These are phyloP conservation scores for Didymella segeticola DNA, from an alignment of 2,329 filamentous ascomycete species.

Conservation along the genomic window DNA sequence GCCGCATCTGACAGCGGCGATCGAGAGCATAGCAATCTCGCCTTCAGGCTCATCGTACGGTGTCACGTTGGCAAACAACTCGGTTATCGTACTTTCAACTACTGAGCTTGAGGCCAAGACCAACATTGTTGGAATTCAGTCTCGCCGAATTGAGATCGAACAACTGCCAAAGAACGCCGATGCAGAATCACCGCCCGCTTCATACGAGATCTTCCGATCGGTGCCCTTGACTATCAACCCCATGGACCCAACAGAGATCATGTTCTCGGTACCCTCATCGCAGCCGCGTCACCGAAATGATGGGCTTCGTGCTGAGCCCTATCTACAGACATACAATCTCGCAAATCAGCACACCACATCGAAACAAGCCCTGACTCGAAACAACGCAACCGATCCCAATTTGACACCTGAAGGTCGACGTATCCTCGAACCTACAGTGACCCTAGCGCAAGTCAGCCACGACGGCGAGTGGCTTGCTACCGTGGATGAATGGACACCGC, in stretches of 20 bases:
- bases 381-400: conserved; percentile 83
- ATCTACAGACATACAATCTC: conserved; percentile 88
- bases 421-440: conserved; percentile 79
- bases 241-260: conserved; percentile 48
- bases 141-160: conserved; percentile 42
- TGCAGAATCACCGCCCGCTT: conserved; percentile 23
- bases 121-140: conserved; percentile 83
- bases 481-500: conserved; percentile 87
- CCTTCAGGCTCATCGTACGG: conserved; percentile 80
- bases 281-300: conserved; percentile 48
- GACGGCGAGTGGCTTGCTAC: conserved; percentile 92
- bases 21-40: conserved; percentile 86
- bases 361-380: conserved; percentile 88
- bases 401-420: conserved; percentile 73
- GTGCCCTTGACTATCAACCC: conserved; percentile 53
- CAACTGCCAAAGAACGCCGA: conserved; percentile 34
- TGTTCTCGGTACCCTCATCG: conserved; percentile 60
- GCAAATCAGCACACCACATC: conserved; percentile 76
- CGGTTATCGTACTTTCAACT: conserved; percentile 86
- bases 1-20: conserved; percentile 85
- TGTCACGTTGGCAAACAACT: conserved; percentile 89
- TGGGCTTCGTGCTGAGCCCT: conserved; percentile 57
- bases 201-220: conserved; percentile 30
- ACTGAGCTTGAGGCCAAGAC: conserved; percentile 84
- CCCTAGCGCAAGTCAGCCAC: conserved; percentile 74